These are phyloP conservation scores for Epichloe brachyelytri DNA, from an alignment of 2,329 filamentous ascomycete species.

Conservation along the genomic window DNA sequence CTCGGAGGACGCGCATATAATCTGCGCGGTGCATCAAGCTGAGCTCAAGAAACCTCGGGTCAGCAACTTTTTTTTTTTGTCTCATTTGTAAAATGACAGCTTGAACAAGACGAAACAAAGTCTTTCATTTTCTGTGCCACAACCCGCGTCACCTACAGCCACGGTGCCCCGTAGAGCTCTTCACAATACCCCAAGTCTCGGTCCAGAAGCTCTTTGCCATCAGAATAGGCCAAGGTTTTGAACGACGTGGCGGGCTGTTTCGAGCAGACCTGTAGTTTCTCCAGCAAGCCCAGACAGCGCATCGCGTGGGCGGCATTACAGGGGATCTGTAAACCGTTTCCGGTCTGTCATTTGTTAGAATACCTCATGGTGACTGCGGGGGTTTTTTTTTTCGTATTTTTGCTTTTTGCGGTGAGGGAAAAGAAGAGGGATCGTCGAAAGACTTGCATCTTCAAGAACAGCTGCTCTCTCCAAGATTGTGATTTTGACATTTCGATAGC, in stretches of 20 bases:
- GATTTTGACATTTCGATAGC: slow-evolving; percentile 2
- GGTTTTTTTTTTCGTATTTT: background rate
- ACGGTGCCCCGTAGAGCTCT: slow-evolving; percentile 9
- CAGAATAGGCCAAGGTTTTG: background rate
- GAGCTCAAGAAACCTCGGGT: background rate
- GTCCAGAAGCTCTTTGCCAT: slow-evolving; percentile 3
- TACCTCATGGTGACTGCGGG: too few species aligned
- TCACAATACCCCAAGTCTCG: slow-evolving; percentile 5
- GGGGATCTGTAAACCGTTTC: slow-evolving; percentile 10
- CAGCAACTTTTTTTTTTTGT: background rate
- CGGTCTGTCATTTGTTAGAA: slow-evolving; percentile 4
- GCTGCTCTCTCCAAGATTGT: slow-evolving; percentile 7
- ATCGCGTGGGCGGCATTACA: slow-evolving; percentile 9
- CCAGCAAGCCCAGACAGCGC: slow-evolving; percentile 8
- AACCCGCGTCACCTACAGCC: slow-evolving; percentile 7
- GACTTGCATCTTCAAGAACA: background rate
- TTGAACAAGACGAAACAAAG: too few species aligned
- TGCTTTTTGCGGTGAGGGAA: background rate
- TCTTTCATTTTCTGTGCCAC: too few species aligned
- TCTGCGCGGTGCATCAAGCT: slow-evolving; percentile 9
- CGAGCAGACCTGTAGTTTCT: slow-evolving; percentile 2
- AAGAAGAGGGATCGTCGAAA: background rate
- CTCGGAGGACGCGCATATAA: slow-evolving; percentile 6
- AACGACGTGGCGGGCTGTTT: background rate
- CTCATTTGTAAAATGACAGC: too few species aligned